Base-by-base conservation (phyloP, 148 eudicot genomes). In the Dianthus caryophyllus region DNA sequence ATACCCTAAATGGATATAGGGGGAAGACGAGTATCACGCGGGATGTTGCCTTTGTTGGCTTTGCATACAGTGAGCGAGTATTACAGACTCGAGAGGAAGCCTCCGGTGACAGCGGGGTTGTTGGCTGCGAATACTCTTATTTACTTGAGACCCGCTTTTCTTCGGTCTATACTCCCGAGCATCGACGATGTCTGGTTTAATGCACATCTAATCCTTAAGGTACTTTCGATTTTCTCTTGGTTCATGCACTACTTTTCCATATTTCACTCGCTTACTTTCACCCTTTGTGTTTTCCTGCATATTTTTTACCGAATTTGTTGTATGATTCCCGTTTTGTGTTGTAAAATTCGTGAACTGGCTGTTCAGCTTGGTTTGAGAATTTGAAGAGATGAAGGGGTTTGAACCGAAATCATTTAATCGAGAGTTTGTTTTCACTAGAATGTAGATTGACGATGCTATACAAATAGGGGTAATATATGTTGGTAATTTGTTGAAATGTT, bases 91-190 rank as follows among this genome's bases (percentile, higher is more conserved):
- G 76, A 78, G 25, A 62, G 82, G 18, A 82, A 82, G 30, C 85
- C 85, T 49, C 85, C 85, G 2, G 82, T 82, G 41, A 82, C 85
- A 11, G 80, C 80, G 5, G 85, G 78, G 21, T 65, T 82, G 62
- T 57, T 82, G 63, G 85, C 85, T 38, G 80, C 80, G 49, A 82
- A 82, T 53, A 78, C 85, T 39, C 75, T 82, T 36, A 76, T 82
- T 26, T 82, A 82, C 59, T 58, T 82, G 33, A 82, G 82, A 52
- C 85, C 85, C 44, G 71, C 78, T 76, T 78, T 82, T 68, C 63
- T 82, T 1, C 69, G 76, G 44, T 46, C 76, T 71, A 50, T 82
- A 14, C 66, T 82, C 30, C 85, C 85, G 0, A 21, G 31, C 36
- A 59, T 82, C 15, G 55, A 73, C 55, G 71, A 76, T 52, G 85